phyloP scores from a whole-genome alignment of 208 protist species.

The Trypanosoma brucei region DNA sequence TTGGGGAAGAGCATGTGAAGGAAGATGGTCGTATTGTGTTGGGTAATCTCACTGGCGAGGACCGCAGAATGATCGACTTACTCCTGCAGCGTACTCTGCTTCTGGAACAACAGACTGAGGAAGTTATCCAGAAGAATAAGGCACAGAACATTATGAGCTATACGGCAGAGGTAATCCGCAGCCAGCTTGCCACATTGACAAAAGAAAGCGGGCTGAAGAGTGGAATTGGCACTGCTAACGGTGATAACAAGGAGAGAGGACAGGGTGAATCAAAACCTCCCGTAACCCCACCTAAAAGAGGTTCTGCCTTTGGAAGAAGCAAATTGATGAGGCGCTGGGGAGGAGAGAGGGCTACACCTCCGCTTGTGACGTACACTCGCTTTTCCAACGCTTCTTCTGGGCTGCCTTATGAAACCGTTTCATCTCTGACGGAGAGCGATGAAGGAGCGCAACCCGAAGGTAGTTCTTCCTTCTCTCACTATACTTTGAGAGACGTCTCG shows the following conservation, averaged over 20 bases:
- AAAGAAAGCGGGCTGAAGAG: no score
- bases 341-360: slow-evolving; percentile 27
- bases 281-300: slow-evolving; percentile 39
- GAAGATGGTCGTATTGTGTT: slow-evolving; percentile 8
- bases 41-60: slow-evolving; percentile 20
- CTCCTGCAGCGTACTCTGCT: slow-evolving; percentile 53
- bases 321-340: slow-evolving; percentile 41
- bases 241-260: background rate
- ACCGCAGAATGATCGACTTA: slow-evolving; percentile 37
- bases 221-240: no score
- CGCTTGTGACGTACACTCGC: slow-evolving; percentile 44
- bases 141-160: slow-evolving; percentile 55
- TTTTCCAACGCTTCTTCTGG: slow-evolving; percentile 15
- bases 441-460: no score
- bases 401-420: background rate
- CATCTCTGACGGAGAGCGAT: background rate
- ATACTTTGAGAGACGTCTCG: no score
- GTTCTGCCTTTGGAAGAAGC: slow-evolving; percentile 37
- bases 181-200: no score
- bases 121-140: slow-evolving; percentile 22
- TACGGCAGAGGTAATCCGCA: slow-evolving; percentile 5
- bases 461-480: no score
- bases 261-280: background rate
- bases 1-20: slow-evolving; percentile 16
- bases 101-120: slow-evolving; percentile 43